A percentile compares a stretch with the other conserved stretches of the same genome.
These are phyloP conservation scores for Heliamphora pulchella DNA, from an alignment of 179 eudicot genomes.

Conservation along the genomic window DNA sequence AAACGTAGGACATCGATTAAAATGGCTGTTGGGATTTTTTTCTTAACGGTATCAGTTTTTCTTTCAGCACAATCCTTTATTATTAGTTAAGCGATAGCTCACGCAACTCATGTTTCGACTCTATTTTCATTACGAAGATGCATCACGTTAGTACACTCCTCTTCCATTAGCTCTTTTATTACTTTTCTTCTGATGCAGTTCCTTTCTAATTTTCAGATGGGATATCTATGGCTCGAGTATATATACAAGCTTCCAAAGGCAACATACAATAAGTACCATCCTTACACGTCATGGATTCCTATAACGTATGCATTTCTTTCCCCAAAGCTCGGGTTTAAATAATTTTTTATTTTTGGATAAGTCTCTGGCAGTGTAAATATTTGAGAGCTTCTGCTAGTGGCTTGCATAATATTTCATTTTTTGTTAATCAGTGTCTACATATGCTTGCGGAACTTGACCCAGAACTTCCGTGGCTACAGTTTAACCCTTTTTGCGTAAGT, in stretches of 20 bases:
- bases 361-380: slow-evolving; percentile 6
- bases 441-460: slow-evolving; percentile 85
- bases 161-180: too few relatives aligned
- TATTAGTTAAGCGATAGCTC: too few relatives aligned
- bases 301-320: slow-evolving; percentile 56
- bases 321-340: not conserved
- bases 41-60: slow-evolving; percentile 43
- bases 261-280: slow-evolving; percentile 82
- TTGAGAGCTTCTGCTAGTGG: not conserved
- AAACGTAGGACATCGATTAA: slow-evolving; percentile 58
- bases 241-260: slow-evolving; percentile 85
- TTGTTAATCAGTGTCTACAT: slow-evolving; percentile 66
- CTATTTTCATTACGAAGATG: too few relatives aligned
- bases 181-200: not conserved
- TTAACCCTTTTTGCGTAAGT: slow-evolving; percentile 96
- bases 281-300: slow-evolving; percentile 98
- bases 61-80: not conserved
- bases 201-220: slow-evolving; percentile 39
- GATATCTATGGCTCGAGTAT: slow-evolving; percentile 82
- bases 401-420: slow-evolving; percentile 13
- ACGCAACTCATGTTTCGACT: too few relatives aligned
- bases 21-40: slow-evolving; percentile 36
- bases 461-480: slow-evolving; percentile 66
- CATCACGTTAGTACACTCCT: too few relatives aligned
- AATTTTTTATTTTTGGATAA: not conserved